A percentile compares a stretch with the other conserved stretches of the same genome.
phyloP scores from a whole-genome alignment of 805 yeast species.

The Saturnispora dispora region DNA sequence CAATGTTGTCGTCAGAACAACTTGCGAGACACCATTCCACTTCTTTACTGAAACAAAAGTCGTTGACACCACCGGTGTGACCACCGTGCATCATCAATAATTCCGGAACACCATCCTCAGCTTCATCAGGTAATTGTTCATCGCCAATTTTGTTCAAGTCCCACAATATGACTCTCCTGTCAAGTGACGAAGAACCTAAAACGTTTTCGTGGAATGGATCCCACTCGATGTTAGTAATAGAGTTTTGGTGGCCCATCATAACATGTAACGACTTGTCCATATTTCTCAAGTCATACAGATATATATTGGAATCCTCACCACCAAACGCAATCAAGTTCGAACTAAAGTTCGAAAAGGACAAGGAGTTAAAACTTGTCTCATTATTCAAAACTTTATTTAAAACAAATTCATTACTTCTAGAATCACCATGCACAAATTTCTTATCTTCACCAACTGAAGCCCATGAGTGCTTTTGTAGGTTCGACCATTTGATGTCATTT shows the following conservation, averaged over 20 bases:
- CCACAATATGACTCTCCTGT: conserved; percentile 74
- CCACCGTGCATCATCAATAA: conserved; percentile 89
- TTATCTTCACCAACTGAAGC: conserved; percentile 74
- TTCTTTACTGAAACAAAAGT: conserved; percentile 59
- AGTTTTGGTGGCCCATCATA: conserved; percentile 72
- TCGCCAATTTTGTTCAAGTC: conserved; percentile 72
- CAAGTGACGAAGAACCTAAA: conserved; percentile 67
- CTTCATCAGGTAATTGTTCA: conserved; percentile 79
- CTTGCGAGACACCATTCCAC: conserved; percentile 73
- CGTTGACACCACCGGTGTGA: conserved; percentile 70
- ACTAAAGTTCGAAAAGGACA: conserved; percentile 59
- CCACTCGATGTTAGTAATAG: conserved; percentile 68
- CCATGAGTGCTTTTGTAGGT: conserved; percentile 39
- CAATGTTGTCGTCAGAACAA: conserved; percentile 52
- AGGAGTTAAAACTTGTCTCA: conserved; percentile 42
- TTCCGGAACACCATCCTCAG: conserved; percentile 87
- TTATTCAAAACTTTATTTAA: conserved; percentile 22
- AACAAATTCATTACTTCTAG: conserved; percentile 28
- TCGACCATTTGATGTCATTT: conserved; percentile 71
- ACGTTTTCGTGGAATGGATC: conserved; percentile 71
- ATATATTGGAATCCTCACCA: conserved; percentile 56
- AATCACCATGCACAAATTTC: conserved; percentile 45
- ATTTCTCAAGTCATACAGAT: conserved; percentile 52
- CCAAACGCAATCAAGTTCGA: conserved; percentile 57
- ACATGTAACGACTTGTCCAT: conserved; percentile 43